These are phyloP conservation scores for Dioszegia crocea DNA, from an alignment of 768 basidiomycete species.

Conservation along the genomic window DNA sequence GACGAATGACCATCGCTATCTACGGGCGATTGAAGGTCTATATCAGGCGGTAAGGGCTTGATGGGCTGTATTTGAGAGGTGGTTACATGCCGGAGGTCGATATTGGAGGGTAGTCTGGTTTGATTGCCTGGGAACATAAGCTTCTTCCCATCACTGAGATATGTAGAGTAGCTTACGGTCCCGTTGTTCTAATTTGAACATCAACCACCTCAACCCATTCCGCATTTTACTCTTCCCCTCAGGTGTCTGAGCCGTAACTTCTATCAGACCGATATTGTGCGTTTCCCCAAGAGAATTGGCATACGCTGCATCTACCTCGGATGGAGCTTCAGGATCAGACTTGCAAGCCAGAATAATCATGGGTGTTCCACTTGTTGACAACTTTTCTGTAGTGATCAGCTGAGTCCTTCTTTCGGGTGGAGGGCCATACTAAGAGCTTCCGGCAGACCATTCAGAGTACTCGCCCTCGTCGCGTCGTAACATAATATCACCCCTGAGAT, in stretches of 20 bases:
- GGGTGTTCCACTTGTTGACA: conserved; percentile 55
- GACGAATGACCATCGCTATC: conserved; percentile 25
- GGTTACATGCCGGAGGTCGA: background rate
- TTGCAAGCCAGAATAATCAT: conserved; percentile 82
- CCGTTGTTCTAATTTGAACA: conserved; percentile 43
- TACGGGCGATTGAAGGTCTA: conserved; percentile 3
- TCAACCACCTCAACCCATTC: conserved; percentile 43
- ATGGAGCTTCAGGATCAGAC: conserved; percentile 59
- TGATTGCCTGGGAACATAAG: background rate
- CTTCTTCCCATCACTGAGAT: background rate
- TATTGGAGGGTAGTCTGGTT: background rate
- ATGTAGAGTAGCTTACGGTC: conserved; percentile 21
- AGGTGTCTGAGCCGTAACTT: conserved; percentile 61
- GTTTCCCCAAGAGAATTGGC: conserved; percentile 54
- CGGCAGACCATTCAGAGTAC: conserved; percentile 65
- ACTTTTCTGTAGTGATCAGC: background rate
- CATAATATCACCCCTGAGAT: conserved; percentile 80
- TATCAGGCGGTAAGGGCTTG: conserved; percentile 4
- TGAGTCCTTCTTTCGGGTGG: background rate
- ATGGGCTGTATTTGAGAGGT: background rate
- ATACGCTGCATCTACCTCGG: conserved; percentile 46
- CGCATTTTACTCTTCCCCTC: conserved; percentile 68
- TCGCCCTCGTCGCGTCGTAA: conserved; percentile 66
- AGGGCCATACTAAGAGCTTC: conserved; percentile 64
- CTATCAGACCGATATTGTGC: conserved; percentile 74